phyloP scores from a whole-genome alignment of 495 filamentous ascomycete genomes.

The Aspergillus kassunensis region DNA sequence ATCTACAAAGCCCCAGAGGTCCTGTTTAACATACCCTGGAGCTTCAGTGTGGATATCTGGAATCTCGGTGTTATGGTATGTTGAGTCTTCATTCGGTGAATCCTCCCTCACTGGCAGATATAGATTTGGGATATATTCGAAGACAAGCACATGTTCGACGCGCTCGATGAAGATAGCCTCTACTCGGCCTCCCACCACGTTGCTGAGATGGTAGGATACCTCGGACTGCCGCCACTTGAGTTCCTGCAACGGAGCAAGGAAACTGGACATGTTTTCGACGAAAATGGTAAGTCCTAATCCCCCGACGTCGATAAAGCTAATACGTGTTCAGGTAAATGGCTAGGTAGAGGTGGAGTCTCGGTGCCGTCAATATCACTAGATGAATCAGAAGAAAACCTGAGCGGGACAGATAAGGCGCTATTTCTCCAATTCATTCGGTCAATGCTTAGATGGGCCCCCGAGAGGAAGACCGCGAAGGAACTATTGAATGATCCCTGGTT shows the following conservation, averaged over 20 bases:
- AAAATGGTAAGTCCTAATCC: constrained; percentile 16
- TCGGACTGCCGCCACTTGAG: constrained; percentile 38
- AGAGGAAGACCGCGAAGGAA: constrained; percentile 36
- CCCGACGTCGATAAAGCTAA: background rate
- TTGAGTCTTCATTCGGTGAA: no score
- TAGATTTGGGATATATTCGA: constrained; percentile 47
- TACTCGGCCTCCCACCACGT: constrained; percentile 35
- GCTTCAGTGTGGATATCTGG: constrained; percentile 40
- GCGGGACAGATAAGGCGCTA: constrained; percentile 21
- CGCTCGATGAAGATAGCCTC: constrained; percentile 28
- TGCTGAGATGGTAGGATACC: constrained; percentile 37
- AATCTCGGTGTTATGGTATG: constrained; percentile 39
- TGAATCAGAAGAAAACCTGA: constrained; percentile 22
- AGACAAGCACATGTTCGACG: constrained; percentile 36
- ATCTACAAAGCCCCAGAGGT: constrained; percentile 42
- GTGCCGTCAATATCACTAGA: constrained; percentile 17
- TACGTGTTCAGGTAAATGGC: constrained; percentile 14
- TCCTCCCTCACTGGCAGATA: background rate
- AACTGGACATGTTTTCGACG: constrained; percentile 24
- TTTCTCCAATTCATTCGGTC: constrained; percentile 38
- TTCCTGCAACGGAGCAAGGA: constrained; percentile 27
- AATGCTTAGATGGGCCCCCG: constrained; percentile 44
- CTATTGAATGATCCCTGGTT: constrained; percentile 29
- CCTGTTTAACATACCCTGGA: constrained; percentile 34
- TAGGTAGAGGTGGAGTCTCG: background rate